These are phyloP conservation scores for Boletus edulis DNA, from an alignment of 768 basidiomycete species.

Conservation along the genomic window DNA sequence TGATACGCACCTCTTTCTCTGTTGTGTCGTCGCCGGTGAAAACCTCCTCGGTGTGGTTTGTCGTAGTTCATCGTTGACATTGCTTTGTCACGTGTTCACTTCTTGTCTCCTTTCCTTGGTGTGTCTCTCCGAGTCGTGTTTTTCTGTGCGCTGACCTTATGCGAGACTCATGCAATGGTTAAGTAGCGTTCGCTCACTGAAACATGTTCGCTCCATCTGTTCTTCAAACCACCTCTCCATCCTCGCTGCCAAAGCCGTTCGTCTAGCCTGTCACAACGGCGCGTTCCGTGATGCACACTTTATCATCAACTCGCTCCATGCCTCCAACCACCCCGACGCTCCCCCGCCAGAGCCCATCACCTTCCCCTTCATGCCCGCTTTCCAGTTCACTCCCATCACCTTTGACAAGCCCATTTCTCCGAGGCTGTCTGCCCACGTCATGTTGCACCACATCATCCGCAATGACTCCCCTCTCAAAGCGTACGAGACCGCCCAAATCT, in stretches of 20 bases:
- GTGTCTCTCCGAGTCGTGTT: background rate
- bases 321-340: constrained; percentile 29
- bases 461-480: constrained; percentile 48
- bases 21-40: constrained; percentile 45
- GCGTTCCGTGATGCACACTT: constrained; percentile 50
- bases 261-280: constrained; percentile 40
- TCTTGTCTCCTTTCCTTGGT: background rate
- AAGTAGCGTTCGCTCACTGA: constrained; percentile 23
- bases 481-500: constrained; percentile 42
- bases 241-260: constrained; percentile 52
- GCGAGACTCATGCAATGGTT: constrained; percentile 73
- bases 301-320: constrained; percentile 56
- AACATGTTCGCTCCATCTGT: background rate
- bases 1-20: constrained; percentile 49
- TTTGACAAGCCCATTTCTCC: constrained; percentile 54
- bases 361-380: constrained; percentile 24
- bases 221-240: background rate
- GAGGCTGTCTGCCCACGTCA: constrained; percentile 57
- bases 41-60: constrained; percentile 44
- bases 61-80: constrained; percentile 52
- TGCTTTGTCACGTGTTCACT: constrained; percentile 21
- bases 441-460: constrained; percentile 65
- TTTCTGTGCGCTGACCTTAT: constrained; percentile 27
- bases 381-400: constrained; percentile 41
- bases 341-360: constrained; percentile 8